Percentiles rank a stretch among this genome's conserved stretches.
Evolutionary conservation across 2,329 filamentous ascomycete genomes (phyloP).

Genomic region (Calonectria fujianensis): DNA sequence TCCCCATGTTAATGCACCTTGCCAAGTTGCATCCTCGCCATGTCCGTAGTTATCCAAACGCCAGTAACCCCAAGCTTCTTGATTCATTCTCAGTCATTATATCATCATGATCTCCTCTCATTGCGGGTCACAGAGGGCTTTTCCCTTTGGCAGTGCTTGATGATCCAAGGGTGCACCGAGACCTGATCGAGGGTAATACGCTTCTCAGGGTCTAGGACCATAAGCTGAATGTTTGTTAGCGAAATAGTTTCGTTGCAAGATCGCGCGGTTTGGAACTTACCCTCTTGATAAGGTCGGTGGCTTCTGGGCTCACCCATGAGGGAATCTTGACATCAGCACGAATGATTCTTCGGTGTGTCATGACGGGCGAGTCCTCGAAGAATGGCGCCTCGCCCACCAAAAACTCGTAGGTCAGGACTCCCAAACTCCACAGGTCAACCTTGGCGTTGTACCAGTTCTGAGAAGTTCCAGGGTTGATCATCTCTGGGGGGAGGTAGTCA

Average conservation of each 20-base stretch:
- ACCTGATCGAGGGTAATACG: constrained; percentile 92
- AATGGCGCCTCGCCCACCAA: constrained; percentile 94
- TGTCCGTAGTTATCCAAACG: constrained; percentile 47
- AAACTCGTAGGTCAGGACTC: constrained; percentile 97
- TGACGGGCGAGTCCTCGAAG: constrained; percentile 92
- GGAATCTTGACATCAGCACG: constrained; percentile 95
- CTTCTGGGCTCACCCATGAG: constrained; percentile 91
- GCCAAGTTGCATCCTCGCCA: constrained; percentile 45
- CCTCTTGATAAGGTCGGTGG: constrained; percentile 92
- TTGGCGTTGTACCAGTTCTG: constrained; percentile 97
- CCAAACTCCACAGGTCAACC: constrained; percentile 96
- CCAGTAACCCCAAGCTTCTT: constrained; percentile 44
- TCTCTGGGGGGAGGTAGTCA: constrained; percentile 98
- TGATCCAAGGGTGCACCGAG: constrained; percentile 93
- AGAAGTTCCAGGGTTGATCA: constrained; percentile 87
- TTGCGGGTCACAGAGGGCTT: constrained; percentile 65
- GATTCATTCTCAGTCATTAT: constrained; percentile 46
- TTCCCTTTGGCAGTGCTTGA: constrained; percentile 90
- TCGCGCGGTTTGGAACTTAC: constrained; percentile 68
- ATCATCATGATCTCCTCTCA: constrained; percentile 63
- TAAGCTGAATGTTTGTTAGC: constrained; percentile 74
- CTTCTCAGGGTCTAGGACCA: constrained; percentile 96
- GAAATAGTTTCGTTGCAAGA: neutral
- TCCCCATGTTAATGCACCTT: constrained; percentile 57
- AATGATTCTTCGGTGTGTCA: constrained; percentile 94